Evolutionary conservation across 108 stramenopile species (phyloP), one percentile per base, ranked within the genome.

Genomic region (Cyclotella sp.): DNA sequence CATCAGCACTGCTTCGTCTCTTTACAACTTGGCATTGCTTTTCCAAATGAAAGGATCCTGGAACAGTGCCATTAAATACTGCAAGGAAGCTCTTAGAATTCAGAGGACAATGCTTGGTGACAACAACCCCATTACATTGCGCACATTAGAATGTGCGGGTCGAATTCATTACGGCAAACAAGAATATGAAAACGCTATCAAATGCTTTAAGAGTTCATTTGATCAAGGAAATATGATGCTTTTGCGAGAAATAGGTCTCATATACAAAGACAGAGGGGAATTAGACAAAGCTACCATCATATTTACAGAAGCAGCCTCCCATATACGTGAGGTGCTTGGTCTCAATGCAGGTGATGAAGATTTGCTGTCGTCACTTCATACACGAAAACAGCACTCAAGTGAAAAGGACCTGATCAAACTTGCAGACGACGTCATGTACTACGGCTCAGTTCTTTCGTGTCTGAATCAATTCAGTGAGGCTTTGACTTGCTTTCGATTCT

Each of bases 91-190:
- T 42, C 55, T 85, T 18, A 69, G 60, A 75, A 65, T 79, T 14
- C 72, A 79, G 18, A 59, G 70, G 24, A 45, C 67, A 39, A 30
- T 63, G 34, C 62, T 72, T 47, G 78, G 70, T 4, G 70, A 73
- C 18, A 58, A 72, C 21, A 62, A 59, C 24, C 73, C 73, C n/a
- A 70, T 85, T 0, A 77, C 72, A 27, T 43, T 63, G 55, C 61
- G 71, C 26, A 83, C 73, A 26, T 28, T 85, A 16, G 78, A 77
- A 61, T 85, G 85, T 61, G 76, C 82, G 29, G 85, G 82, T 2
- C 53, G 51, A 49, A 79, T 71, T n/a, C 78, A 85, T 60, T 79
- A 76, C 42, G 77, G 74, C 54, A 73, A 69, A 51, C 19, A 76
- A 4, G 85, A 85, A 30, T 66, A 66, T 18, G 84, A 85, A 45